Conservation (phyloP, 768 basidiomycete species). For the Dacryopinax spathularia region DNA sequence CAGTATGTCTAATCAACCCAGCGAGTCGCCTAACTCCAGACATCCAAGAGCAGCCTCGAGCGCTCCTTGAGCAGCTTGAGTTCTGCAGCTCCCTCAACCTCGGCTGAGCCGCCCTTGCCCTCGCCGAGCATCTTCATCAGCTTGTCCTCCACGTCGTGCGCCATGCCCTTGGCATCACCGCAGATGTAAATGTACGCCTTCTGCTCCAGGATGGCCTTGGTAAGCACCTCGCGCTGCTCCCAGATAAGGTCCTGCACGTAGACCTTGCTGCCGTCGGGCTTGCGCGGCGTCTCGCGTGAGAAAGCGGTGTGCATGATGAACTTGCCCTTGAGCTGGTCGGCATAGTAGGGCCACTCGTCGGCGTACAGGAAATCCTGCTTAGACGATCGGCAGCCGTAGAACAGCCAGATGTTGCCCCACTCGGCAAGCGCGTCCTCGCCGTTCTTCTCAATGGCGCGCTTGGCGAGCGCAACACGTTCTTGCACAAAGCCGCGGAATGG, state of each 20-base stretch:
- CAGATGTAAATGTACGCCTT: conserved; percentile 98
- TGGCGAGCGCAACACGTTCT: conserved; percentile 90
- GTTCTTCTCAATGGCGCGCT: conserved; percentile 89
- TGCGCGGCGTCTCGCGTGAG: conserved; percentile 66
- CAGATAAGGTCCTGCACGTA: conserved; percentile 97
- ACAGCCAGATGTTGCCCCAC: conserved; percentile 90
- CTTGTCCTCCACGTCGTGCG: conserved; percentile 84
- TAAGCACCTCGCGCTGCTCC: conserved; percentile 70
- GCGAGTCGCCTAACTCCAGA: conserved; percentile 52
- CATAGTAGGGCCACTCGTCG: conserved; percentile 88
- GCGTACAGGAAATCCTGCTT: conserved; percentile 86
- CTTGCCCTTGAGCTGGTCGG: conserved; percentile 76
- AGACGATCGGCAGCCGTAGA: conserved; percentile 88
- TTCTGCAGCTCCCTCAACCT: conserved; percentile 81
- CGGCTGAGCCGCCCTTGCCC: conserved; percentile 79
- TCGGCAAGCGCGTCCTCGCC: conserved; percentile 83
- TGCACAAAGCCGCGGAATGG: conserved; percentile 99
- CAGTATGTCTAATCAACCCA: neutral
- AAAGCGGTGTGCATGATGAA: conserved; percentile 81
- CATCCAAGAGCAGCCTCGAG: conserved; percentile 71
- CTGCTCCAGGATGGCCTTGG: conserved; percentile 78
- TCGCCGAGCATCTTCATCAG: conserved; percentile 63
- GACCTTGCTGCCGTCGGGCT: conserved; percentile 84
- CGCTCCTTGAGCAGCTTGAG: conserved; percentile 91
- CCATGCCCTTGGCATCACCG: conserved; percentile 94